Conservation (phyloP, 345 rosid species). For the Psidium friedrichsthalianum region DNA sequence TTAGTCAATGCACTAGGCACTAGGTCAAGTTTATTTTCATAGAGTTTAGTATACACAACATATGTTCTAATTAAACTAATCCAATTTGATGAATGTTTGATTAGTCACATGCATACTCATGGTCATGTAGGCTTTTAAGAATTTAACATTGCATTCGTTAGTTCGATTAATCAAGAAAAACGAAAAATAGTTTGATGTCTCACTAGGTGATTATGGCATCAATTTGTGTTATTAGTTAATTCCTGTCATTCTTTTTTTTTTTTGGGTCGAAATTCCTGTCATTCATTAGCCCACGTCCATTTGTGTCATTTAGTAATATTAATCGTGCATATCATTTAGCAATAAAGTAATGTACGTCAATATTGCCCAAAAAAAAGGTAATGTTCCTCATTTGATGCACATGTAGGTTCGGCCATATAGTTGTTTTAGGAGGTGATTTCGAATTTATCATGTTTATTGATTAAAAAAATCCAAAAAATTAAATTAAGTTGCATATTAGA, state of each 20-base stretch:
- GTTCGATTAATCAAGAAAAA: neutral
- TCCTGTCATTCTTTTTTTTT: neutral
- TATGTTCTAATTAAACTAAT: neutral
- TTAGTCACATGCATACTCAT: neutral
- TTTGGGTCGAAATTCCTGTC: neutral
- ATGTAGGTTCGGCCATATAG: neutral
- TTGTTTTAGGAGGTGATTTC: neutral
- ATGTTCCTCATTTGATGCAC: neutral
- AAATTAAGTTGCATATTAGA: neutral
- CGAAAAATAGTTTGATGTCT: neutral
- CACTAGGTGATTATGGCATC: neutral
- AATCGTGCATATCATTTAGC: neutral
- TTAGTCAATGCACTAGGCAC: neutral
- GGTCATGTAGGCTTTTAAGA: neutral
- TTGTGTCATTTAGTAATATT: neutral
- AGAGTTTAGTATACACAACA: neutral
- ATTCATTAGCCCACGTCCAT: neutral
- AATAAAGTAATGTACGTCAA: neutral
- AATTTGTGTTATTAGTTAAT: neutral
- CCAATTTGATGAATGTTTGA: neutral
- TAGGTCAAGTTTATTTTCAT: neutral
- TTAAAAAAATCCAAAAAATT: neutral
- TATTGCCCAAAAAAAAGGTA: too few relatives aligned
- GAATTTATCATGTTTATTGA: neutral
- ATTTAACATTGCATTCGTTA: too few relatives aligned